These are phyloP conservation scores for Penicillium decumbens DNA, from an alignment of 2,329 filamentous ascomycete species.

Conservation along the genomic window DNA sequence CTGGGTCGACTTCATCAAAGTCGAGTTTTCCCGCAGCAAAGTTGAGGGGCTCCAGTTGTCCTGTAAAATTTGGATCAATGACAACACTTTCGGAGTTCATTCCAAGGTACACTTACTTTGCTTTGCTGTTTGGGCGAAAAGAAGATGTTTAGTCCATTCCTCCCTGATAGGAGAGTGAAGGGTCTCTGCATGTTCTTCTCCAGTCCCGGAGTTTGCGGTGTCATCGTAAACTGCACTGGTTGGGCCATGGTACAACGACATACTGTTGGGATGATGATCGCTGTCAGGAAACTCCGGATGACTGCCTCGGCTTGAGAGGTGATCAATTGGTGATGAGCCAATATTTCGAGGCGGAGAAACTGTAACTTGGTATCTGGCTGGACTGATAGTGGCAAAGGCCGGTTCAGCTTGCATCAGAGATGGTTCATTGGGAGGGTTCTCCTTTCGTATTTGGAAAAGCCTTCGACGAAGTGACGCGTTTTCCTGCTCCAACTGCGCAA, in stretches of 20 bases:
- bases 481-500: slow-evolving; percentile 23
- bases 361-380: slow-evolving; percentile 1
- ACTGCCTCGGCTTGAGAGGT: slow-evolving; percentile 5
- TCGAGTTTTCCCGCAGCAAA: slow-evolving; percentile 47
- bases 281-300: slow-evolving; percentile 20
- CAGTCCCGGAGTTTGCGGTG: slow-evolving; percentile 7
- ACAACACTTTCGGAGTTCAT: not conserved
- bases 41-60: slow-evolving; percentile 51
- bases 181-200: slow-evolving; percentile 4
- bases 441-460: slow-evolving; percentile 5
- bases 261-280: slow-evolving; percentile 10
- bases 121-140: slow-evolving; percentile 24
- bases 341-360: slow-evolving; percentile 2
- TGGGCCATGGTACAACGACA: slow-evolving; percentile 22
- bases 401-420: slow-evolving; percentile 3
- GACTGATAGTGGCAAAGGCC: slow-evolving; percentile 6
- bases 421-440: not conserved
- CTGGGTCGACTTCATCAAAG: slow-evolving; percentile 53
- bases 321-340: slow-evolving; percentile 8
- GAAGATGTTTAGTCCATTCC: slow-evolving; percentile 20
- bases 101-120: slow-evolving; percentile 16
- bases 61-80: slow-evolving; percentile 10
- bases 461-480: slow-evolving; percentile 22
- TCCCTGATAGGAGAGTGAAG: slow-evolving; percentile 6
- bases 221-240: slow-evolving; percentile 25